These are phyloP conservation scores for Malus asiatica DNA, from an alignment of 306 rosid species.

Conservation along the genomic window DNA sequence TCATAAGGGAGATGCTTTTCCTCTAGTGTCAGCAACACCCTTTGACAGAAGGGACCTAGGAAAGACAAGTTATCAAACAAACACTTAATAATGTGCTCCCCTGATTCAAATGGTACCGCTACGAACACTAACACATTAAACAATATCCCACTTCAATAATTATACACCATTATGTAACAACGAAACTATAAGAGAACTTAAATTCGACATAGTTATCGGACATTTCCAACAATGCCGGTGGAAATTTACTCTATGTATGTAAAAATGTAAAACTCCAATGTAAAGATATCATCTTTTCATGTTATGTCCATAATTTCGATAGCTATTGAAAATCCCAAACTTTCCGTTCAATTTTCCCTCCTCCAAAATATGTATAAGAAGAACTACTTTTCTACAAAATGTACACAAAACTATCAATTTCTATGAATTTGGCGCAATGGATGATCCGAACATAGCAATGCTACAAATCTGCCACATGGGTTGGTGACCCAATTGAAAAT, in stretches of 20 bases:
- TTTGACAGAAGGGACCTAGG: slow-evolving; percentile 67
- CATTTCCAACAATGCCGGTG: neutral
- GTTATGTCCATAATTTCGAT: neutral
- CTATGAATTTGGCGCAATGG: neutral
- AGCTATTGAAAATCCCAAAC: neutral
- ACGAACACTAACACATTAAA: neutral
- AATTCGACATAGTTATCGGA: neutral
- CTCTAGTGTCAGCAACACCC: slow-evolving; percentile 80
- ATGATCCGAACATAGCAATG: neutral
- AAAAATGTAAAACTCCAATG: neutral
- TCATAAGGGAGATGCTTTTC: slow-evolving; percentile 87
- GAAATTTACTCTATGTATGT: neutral
- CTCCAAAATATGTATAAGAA: neutral
- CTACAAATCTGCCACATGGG: neutral
- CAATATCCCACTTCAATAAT: neutral
- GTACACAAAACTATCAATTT: neutral
- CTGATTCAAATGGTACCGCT: neutral
- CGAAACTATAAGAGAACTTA: neutral
- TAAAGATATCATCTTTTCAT: neutral
- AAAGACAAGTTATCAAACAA: neutral
- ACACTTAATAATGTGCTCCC: neutral
- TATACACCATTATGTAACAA: neutral
- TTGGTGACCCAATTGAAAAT: neutral
- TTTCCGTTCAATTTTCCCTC: neutral
- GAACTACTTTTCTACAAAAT: neutral